A percentile compares a stretch with the other conserved stretches of the same genome.
Conservation (phyloP, 2,329 filamentous ascomycete genomes). For the Aspergillus proliferans region DNA sequence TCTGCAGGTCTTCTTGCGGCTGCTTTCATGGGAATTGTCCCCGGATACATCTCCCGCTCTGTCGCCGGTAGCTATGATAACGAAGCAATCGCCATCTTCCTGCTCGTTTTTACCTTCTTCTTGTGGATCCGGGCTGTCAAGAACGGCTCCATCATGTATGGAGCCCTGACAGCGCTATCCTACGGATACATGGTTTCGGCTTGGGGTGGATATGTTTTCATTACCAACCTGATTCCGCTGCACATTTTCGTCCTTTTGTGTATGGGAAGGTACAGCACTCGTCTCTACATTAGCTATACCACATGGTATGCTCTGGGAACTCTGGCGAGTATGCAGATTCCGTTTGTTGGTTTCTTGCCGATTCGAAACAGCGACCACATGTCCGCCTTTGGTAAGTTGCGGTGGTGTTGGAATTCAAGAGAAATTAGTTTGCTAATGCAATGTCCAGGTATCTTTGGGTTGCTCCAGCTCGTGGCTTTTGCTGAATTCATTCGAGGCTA, state of each 20-base stretch:
- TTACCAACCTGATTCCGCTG: conserved; percentile 91
- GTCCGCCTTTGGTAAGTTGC: conserved; percentile 73
- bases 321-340: conserved; percentile 97
- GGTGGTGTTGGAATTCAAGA: background rate
- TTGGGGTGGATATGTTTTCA: conserved; percentile 99
- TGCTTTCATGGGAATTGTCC: conserved; percentile 93
- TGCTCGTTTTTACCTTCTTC: conserved; percentile 97
- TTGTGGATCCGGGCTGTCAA: conserved; percentile 99
- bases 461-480: conserved; percentile 88
- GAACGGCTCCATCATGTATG: conserved; percentile 94
- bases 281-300: conserved; percentile 92
- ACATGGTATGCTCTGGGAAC: conserved; percentile 98
- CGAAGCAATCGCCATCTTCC: conserved; percentile 98
- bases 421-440: conserved; percentile 13
- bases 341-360: conserved; percentile 94
- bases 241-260: conserved; percentile 90
- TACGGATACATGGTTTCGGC: conserved; percentile 99
- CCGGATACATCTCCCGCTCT: conserved; percentile 95
- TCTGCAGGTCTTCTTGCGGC: conserved; percentile 93
- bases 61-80: conserved; percentile 99
- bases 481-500: conserved; percentile 86
- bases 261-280: conserved; percentile 93
- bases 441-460: conserved; percentile 75
- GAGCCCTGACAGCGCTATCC: conserved; percentile 85
- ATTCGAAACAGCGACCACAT: conserved; percentile 98